Percentiles rank a stretch among this genome's conserved stretches.
These are phyloP conservation scores for Exophiala sideris DNA, from an alignment of 2,329 filamentous ascomycete genomes.

Conservation along the genomic window DNA sequence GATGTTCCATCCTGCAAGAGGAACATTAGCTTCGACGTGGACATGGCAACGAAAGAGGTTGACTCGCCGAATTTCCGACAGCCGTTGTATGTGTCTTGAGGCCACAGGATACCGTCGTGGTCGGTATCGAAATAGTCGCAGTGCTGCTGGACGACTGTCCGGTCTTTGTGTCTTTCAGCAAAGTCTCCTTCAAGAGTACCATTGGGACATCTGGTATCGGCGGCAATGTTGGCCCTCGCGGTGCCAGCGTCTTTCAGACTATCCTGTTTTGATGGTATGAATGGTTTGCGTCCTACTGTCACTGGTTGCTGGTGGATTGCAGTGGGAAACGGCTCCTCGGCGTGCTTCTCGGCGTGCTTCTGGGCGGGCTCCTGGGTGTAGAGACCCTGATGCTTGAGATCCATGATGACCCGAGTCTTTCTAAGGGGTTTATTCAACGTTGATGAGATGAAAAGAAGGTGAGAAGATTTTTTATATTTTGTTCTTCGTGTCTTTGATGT, in stretches of 20 bases:
- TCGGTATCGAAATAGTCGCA: slow-evolving; percentile 53
- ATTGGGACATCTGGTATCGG: slow-evolving; percentile 34
- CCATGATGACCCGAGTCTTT: no score
- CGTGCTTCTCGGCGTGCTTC: neutral
- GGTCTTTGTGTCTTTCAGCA: slow-evolving; percentile 32
- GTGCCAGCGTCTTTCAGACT: slow-evolving; percentile 29
- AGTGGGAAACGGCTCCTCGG: neutral
- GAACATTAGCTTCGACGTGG: neutral
- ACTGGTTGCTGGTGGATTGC: slow-evolving; percentile 9
- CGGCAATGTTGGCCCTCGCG: slow-evolving; percentile 36
- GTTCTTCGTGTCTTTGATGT: no score
- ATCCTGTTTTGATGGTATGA: slow-evolving; percentile 2
- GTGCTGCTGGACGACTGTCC: slow-evolving; percentile 52
- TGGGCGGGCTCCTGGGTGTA: no score
- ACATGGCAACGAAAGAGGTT: neutral
- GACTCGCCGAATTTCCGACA: slow-evolving; percentile 42
- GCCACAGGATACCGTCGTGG: slow-evolving; percentile 53
- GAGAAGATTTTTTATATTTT: no score
- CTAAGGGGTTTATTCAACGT: no score
- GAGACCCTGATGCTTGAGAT: no score
- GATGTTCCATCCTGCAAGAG: slow-evolving; percentile 30
- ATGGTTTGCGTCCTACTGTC: slow-evolving; percentile 12
- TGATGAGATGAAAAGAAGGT: no score
- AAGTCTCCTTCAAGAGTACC: slow-evolving; percentile 36
- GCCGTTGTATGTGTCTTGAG: slow-evolving; percentile 49